Evolutionary conservation across 2,329 filamentous ascomycete species (phyloP).

Genomic region (Diplodia sapinea): DNA sequence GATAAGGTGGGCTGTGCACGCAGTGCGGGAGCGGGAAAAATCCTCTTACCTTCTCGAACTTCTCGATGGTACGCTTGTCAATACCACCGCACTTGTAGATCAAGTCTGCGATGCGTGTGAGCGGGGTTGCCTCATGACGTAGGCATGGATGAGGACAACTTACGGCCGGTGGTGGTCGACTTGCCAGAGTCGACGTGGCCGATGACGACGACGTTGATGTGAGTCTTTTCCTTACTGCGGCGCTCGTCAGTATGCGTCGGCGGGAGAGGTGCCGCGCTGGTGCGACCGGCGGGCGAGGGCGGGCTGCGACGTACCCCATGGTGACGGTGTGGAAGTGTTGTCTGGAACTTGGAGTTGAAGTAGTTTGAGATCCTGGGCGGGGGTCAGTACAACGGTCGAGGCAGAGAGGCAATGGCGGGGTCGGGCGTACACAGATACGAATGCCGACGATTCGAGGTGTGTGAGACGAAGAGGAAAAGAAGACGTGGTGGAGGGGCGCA

Average conservation of each 20-base stretch:
- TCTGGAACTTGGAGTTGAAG: slow-evolving; percentile 43
- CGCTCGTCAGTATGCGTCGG: slow-evolving; percentile 24
- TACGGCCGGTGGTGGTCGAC: slow-evolving; percentile 89
- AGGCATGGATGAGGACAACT: slow-evolving; percentile 52
- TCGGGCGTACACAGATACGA: slow-evolving; percentile 36
- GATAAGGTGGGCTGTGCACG: slow-evolving; percentile 40
- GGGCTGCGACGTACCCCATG: slow-evolving; percentile 63
- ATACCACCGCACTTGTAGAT: slow-evolving; percentile 99
- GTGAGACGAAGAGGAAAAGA: slow-evolving; percentile 32
- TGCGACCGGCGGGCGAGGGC: slow-evolving; percentile 28
- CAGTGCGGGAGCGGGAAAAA: slow-evolving; percentile 32
- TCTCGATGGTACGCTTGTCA: slow-evolving; percentile 99
- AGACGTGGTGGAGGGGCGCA: slow-evolving; percentile 31
- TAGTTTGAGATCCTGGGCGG: slow-evolving; percentile 38
- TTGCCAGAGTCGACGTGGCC: slow-evolving; percentile 99
- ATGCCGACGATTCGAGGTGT: slow-evolving; percentile 40
- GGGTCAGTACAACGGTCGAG: slow-evolving; percentile 19
- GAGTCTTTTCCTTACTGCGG: slow-evolving; percentile 88
- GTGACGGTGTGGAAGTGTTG: slow-evolving; percentile 53
- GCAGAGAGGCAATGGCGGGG: neutral
- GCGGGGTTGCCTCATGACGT: slow-evolving; percentile 37
- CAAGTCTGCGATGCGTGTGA: slow-evolving; percentile 70
- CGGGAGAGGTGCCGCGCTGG: neutral
- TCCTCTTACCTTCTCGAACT: slow-evolving; percentile 97
- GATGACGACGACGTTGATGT: slow-evolving; percentile 97